These are phyloP conservation scores for Amylostereum chailletii DNA, from an alignment of 1,284 basidiomycete species.

Conservation along the genomic window DNA sequence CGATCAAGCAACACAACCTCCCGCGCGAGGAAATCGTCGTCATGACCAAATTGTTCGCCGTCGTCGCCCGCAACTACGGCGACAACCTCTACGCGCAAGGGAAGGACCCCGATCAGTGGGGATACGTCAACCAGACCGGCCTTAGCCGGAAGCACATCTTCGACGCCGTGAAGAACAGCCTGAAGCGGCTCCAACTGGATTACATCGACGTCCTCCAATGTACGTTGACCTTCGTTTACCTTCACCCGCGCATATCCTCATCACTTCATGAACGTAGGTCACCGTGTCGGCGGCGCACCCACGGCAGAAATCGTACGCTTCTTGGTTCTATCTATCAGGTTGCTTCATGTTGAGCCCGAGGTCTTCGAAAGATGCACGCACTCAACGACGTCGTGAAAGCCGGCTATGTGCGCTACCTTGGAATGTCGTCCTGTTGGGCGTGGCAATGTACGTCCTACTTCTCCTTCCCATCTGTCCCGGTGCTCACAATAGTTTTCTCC, in stretches of 20 bases:
- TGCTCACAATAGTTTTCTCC: not conserved
- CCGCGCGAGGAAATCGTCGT: conserved; percentile 8
- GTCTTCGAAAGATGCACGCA: conserved; percentile 18
- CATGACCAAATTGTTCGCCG: conserved; percentile 11
- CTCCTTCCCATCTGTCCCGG: not conserved
- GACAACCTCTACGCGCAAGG: not conserved
- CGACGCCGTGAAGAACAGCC: conserved; percentile 55
- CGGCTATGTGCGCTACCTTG: conserved; percentile 26
- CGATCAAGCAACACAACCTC: conserved; percentile 5
- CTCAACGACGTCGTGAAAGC: conserved; percentile 25
- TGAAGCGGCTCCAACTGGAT: conserved; percentile 59
- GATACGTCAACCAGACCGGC: conserved; percentile 27
- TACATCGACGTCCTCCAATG: conserved; percentile 66
- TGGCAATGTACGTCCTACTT: conserved; percentile 22
- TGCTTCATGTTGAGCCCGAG: conserved; percentile 5
- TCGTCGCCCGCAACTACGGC: conserved; percentile 15
- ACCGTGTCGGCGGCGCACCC: too few relatives aligned
- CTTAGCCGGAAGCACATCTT: conserved; percentile 49
- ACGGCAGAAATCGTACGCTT: too few relatives aligned
- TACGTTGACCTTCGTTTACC: conserved; percentile 9
- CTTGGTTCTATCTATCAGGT: too few relatives aligned
- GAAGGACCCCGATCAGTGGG: conserved; percentile 8
- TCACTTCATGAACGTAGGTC: too few relatives aligned
- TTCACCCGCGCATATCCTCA: too few relatives aligned
- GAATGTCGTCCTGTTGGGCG: conserved; percentile 29